Evolutionary conservation across 768 basidiomycete species (phyloP).

Genomic region (Calocybe indica): DNA sequence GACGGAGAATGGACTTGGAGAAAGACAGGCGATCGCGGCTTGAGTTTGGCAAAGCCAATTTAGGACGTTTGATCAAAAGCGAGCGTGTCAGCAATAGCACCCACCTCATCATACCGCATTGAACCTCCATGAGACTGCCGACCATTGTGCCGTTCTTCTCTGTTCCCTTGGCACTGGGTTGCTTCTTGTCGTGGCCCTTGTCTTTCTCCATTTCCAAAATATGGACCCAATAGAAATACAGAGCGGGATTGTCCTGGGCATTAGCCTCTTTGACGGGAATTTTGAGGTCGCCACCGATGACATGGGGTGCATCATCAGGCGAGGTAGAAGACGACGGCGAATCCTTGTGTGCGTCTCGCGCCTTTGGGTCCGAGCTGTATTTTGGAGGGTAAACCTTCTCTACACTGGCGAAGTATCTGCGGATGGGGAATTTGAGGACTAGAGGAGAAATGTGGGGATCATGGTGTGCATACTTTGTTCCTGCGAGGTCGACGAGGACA

Average conservation of each 20-base stretch:
- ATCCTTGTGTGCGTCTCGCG: slow-evolving; percentile 46
- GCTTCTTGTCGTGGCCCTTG: slow-evolving; percentile 58
- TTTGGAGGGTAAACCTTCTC: slow-evolving; percentile 72
- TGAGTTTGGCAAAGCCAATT: slow-evolving; percentile 1
- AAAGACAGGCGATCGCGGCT: slow-evolving; percentile 95
- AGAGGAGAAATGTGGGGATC: slow-evolving; percentile 1
- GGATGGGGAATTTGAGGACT: slow-evolving; percentile 10
- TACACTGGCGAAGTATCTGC: slow-evolving; percentile 78
- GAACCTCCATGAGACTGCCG: slow-evolving; percentile 80
- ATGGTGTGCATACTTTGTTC: slow-evolving; percentile 62
- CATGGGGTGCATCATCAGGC: slow-evolving; percentile 56
- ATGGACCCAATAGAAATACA: slow-evolving; percentile 86
- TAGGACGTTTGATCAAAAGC: neutral
- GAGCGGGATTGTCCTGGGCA: slow-evolving; percentile 67
- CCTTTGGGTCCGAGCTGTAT: slow-evolving; percentile 37
- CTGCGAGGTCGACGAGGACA: slow-evolving; percentile 81
- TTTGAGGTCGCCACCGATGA: slow-evolving; percentile 75
- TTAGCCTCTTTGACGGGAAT: slow-evolving; percentile 65
- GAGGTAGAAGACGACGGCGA: slow-evolving; percentile 34
- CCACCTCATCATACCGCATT: slow-evolving; percentile 75
- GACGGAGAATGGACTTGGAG: slow-evolving; percentile 93
- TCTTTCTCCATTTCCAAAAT: slow-evolving; percentile 74
- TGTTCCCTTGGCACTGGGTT: slow-evolving; percentile 45
- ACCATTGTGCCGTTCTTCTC: slow-evolving; percentile 56
- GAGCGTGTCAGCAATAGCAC: slow-evolving; percentile 9